Base-by-base conservation (phyloP, 805 yeast genomes). In the Myxozyma vanderwaltii region DNA sequence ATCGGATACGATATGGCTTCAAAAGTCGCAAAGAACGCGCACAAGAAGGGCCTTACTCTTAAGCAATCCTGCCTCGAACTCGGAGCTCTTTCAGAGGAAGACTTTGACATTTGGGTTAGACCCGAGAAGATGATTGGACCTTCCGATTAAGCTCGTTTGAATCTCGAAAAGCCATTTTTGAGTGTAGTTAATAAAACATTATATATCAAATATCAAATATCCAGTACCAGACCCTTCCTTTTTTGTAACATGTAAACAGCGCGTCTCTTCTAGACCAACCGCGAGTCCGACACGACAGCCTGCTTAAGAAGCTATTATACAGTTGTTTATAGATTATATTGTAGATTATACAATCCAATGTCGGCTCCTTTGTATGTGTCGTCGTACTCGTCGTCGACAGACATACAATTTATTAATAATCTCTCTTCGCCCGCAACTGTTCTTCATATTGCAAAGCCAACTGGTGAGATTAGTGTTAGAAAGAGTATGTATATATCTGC, bases 121-220 rank as follows among this genome's bases (percentile, higher is more conserved):
- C 99, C 99, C 67, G 98, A 94, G 81, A 83, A 88, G 73, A 94
- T 94, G 99, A 86, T 94, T 78, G 96, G 97, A 64, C 98, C 99
- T 71, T 51, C 52, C 33, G 64, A 61, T 47, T 61, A 61, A 36
- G 3, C 23, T n/a, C 3, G 27, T 2, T 45, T 13, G 8, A 4
- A n/a, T 27, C 17, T 5, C 15, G n/a, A n/a, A n/a, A n/a, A n/a
- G n/a, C n/a, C 5, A 7, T 45, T n/a, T 10, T 3, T 26, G n/a
- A 10, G 21, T 26, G 27, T n/a, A n/a, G n/a, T 7, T 29, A 29
- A 29, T 29, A 10, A 6, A 29, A 29, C 6, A 29, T 29, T 29
- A 29, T 29, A 7, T 29, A 29, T 29, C 8, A 15, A 15, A 26
- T 4, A 49, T 21, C 21, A n/a, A n/a, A n/a, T n/a, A n/a, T n/a